phyloP scores from a whole-genome alignment of 352 stramenopile genomes.

The Phytophthora sansomeana region DNA sequence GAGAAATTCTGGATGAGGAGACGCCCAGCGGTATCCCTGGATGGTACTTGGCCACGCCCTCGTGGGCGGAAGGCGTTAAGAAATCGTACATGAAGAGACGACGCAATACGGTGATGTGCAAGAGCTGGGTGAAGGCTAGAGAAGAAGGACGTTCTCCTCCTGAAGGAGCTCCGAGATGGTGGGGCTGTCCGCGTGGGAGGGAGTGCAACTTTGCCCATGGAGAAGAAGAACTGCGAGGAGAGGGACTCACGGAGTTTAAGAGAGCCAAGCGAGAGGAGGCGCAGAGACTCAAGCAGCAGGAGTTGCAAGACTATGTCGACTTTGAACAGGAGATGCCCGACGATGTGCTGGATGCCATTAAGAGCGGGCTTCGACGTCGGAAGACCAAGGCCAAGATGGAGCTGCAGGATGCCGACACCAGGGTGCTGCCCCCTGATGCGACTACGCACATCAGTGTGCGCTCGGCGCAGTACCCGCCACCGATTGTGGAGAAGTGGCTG shows the following conservation, averaged over 20 bases:
- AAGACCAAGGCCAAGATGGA: slow-evolving; percentile 43
- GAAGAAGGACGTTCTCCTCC: slow-evolving; percentile 48
- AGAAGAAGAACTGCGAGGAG: slow-evolving; percentile 75
- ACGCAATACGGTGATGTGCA: slow-evolving; percentile 82
- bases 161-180: slow-evolving; percentile 69
- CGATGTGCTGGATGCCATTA: slow-evolving; percentile 76
- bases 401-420: slow-evolving; percentile 23
- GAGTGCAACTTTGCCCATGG: slow-evolving; percentile 89
- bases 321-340: slow-evolving; percentile 72
- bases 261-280: slow-evolving; percentile 66
- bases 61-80: slow-evolving; percentile 84
- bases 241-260: slow-evolving; percentile 75
- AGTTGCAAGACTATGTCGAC: slow-evolving; percentile 75
- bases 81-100: slow-evolving; percentile 89
- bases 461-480: slow-evolving; percentile 24
- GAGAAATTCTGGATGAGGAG: slow-evolving; percentile 80
- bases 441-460: slow-evolving; percentile 42
- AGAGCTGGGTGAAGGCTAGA: slow-evolving; percentile 74
- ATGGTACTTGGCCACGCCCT: slow-evolving; percentile 85
- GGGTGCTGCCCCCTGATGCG: slow-evolving; percentile 39
- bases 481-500: slow-evolving; percentile 43
- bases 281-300: slow-evolving; percentile 67
- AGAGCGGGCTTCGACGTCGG: slow-evolving; percentile 63
- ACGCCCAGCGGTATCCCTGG: slow-evolving; percentile 85
- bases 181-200: slow-evolving; percentile 80